Base-by-base conservation (phyloP, 2,329 filamentous ascomycete genomes). In the Sporothrix luriei region DNA sequence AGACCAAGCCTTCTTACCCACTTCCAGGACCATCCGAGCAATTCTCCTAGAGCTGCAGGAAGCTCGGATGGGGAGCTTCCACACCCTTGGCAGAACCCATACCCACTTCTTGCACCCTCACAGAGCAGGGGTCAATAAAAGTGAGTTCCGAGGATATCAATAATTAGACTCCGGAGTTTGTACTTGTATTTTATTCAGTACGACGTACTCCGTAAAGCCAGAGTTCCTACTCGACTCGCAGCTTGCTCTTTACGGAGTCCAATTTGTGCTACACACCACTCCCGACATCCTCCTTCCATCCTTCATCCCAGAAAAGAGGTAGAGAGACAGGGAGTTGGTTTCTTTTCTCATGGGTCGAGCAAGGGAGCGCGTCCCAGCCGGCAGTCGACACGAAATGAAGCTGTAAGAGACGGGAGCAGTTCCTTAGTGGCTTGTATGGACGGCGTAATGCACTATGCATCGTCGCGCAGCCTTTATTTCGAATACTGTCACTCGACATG, bases 31-130 rank as follows among this genome's bases (percentile, higher is more conserved):
- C 57, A 24, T 62, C 59, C 59, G 21, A 46, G 40, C 40, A 6
- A 61, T n/a, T 16, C 29, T 40, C 33, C 57, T 26, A 19, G 43
- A 21, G 43, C 16, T 48, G 61, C 38, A 49, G 24, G 6, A 61
- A 57, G 52, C 66, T 51, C 66, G 66, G 66, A 68, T 68, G 51
- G 66, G 49, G 33, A 68, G 66, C 52, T 46, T 48, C 51, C 33
- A 57, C 33, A 43, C 26, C n/a, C 29, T 38, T 61, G 26, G 43
- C 55, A 13, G n/a, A 43, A n/a, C 33, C 26, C 26, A 33, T 55
- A 7, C 52, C 19, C 19, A 33, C 52, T 33, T 33, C n/a, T 16
- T 10, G 49, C 24, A 52, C 49, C 48, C 49, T 33, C 9, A n/a
- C 6, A n/a, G 49, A n/a, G 14, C 43, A 48, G 4, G 13, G 13